Conservation (phyloP, 176 grass and related monocot species). For the Carex pumila region DNA sequence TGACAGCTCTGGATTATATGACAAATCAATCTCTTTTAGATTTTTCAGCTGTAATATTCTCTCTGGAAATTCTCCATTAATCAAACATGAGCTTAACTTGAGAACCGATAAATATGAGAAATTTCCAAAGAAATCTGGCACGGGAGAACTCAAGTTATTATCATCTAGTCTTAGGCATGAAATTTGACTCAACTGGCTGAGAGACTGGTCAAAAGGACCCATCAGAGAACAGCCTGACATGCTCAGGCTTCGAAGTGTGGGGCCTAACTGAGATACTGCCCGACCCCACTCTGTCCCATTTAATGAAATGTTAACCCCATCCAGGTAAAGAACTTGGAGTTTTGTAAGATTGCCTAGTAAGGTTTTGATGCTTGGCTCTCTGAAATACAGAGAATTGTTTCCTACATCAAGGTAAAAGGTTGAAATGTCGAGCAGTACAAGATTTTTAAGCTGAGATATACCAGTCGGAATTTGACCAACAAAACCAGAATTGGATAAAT, state of each 20-base stretch:
- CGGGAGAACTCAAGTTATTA: conserved; percentile 22
- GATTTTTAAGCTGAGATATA: conserved; percentile 36
- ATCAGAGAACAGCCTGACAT: conserved; percentile 25
- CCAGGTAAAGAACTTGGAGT: conserved; percentile 30
- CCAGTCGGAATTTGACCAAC: conserved; percentile 24
- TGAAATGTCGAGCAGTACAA: conserved; percentile 40
- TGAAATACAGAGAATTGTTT: neutral
- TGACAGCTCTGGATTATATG: conserved; percentile 15
- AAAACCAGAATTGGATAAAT: conserved; percentile 28
- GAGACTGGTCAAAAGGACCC: conserved; percentile 25
- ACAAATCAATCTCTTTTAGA: conserved; percentile 24
- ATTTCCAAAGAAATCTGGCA: conserved; percentile 42
- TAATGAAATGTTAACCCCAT: conserved; percentile 33
- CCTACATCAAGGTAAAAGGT: neutral
- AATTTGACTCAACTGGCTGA: conserved; percentile 9
- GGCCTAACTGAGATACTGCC: conserved; percentile 10
- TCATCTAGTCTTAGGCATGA: conserved; percentile 18
- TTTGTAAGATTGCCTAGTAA: conserved; percentile 26
- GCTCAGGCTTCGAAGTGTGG: conserved; percentile 23
- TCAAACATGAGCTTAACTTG: conserved; percentile 9
- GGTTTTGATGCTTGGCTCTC: conserved; percentile 11
- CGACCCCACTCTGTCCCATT: conserved; percentile 24
- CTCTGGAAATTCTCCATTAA: conserved; percentile 28
- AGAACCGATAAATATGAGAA: conserved; percentile 31
- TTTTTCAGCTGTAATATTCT: conserved; percentile 17